Percentiles rank a stretch among this genome's conserved stretches.
Evolutionary conservation across 805 yeast species (phyloP).

Genomic region (Pichia scutulata): DNA sequence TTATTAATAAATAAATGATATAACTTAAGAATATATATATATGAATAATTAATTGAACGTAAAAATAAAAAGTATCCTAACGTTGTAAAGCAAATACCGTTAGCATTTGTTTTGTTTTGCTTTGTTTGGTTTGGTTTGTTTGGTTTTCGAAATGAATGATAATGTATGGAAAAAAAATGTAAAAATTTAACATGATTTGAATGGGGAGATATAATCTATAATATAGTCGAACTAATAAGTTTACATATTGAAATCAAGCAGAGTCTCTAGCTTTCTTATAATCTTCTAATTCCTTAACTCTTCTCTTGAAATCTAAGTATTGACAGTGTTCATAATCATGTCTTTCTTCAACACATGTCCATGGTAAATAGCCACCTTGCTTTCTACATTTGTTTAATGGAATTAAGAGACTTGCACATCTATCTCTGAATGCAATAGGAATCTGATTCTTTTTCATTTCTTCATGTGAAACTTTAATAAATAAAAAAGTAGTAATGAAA

Average conservation of each 20-base stretch:
- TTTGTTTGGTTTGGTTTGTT: no score
- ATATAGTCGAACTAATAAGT: background rate
- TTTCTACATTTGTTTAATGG: slow-evolving; percentile 57
- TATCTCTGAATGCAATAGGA: slow-evolving; percentile 74
- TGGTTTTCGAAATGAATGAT: background rate
- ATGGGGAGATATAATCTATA: background rate
- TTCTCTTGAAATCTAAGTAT: slow-evolving; percentile 70
- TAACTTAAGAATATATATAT: background rate
- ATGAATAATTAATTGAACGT: background rate
- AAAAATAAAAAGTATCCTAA: background rate
- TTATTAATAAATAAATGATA: background rate
- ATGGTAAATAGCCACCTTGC: slow-evolving; percentile 51
- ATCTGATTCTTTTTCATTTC: slow-evolving; percentile 75
- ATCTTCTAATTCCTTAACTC: slow-evolving; percentile 63
- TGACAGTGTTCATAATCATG: slow-evolving; percentile 83
- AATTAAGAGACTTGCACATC: slow-evolving; percentile 63
- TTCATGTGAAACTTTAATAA: slow-evolving; percentile 56
- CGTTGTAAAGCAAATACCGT: background rate
- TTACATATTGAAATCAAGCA: background rate
- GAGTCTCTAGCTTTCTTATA: slow-evolving; percentile 36
- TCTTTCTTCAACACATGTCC: slow-evolving; percentile 72
- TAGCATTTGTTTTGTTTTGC: background rate
- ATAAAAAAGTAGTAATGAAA: background rate
- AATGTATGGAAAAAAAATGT: background rate
- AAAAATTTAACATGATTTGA: background rate